Conservation (phyloP, 2,329 filamentous ascomycete genomes). For the Exophiala spinifera region DNA sequence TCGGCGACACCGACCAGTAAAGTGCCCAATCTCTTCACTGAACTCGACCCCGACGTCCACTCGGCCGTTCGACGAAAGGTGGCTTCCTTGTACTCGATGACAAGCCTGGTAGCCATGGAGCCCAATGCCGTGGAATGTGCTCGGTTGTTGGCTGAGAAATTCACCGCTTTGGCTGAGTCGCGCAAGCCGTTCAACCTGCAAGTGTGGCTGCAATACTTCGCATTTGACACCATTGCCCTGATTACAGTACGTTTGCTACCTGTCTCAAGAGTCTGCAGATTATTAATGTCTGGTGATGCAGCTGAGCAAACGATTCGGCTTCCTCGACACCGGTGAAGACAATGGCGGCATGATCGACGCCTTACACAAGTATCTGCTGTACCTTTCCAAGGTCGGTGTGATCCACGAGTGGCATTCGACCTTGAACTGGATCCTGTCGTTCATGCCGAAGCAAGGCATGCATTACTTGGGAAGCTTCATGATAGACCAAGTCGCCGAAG, state of each 20-base stretch:
- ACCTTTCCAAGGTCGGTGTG: conserved; percentile 43
- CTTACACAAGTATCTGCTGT: conserved; percentile 36
- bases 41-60: conserved; percentile 70
- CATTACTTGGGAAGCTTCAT: conserved; percentile 36
- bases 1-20: conserved; percentile 6
- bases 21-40: conserved; percentile 56
- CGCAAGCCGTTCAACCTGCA: conserved; percentile 30
- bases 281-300: background rate
- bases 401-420: conserved; percentile 40
- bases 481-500: conserved; percentile 31
- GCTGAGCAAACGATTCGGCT: conserved; percentile 38
- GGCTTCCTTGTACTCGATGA: conserved; percentile 61
- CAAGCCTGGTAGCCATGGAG: conserved; percentile 44
- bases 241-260: conserved; percentile 26
- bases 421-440: conserved; percentile 34
- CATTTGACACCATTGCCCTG: conserved; percentile 37
- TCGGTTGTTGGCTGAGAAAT: conserved; percentile 34
- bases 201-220: conserved; percentile 40
- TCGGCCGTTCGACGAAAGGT: conserved; percentile 67
- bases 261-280: background rate
- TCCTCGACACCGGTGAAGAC: conserved; percentile 34
- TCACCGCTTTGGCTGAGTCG: conserved; percentile 34
- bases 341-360: conserved; percentile 38
- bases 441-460: conserved; percentile 32
- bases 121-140: conserved; percentile 75